Percentiles rank a stretch among this genome's conserved stretches.
Evolutionary conservation across 1,139 yeast species (phyloP).

Genomic region (Nematodospora anomalae): DNA sequence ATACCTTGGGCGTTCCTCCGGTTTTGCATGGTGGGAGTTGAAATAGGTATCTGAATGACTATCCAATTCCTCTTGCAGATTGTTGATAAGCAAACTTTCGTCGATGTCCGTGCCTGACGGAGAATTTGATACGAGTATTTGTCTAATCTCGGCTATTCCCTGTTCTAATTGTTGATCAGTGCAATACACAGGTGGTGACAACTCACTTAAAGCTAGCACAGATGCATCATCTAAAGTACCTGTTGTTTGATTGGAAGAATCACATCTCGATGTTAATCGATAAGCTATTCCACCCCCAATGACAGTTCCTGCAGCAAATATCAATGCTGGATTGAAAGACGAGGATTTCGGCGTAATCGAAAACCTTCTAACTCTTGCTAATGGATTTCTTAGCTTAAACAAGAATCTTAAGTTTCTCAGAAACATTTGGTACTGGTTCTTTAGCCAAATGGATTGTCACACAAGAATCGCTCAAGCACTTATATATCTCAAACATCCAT

Average conservation of each 20-base stretch:
- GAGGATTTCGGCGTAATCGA: not conserved
- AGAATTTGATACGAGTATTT: conserved; percentile 15
- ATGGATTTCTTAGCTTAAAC: not conserved
- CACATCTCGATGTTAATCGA: not conserved
- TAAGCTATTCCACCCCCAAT: not conserved
- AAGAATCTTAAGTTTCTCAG: not conserved
- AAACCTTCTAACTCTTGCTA: not conserved
- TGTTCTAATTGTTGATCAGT: conserved; percentile 18
- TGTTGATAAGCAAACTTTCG: conserved; percentile 14
- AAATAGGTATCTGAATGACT: conserved; percentile 63
- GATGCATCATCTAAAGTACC: conserved; percentile 10
- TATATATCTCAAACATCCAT: no score
- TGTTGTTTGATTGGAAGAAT: not conserved
- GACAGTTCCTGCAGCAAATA: not conserved
- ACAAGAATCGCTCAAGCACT: no score
- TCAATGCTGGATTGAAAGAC: not conserved
- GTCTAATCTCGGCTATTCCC: conserved; percentile 12
- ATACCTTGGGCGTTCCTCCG: conserved; percentile 53
- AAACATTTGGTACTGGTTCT: no score
- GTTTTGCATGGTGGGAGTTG: conserved; percentile 55
- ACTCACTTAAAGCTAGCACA: conserved; percentile 17
- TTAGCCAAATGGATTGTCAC: no score
- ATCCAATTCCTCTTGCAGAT: conserved; percentile 32
- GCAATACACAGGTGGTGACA: conserved; percentile 24
- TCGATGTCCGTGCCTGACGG: conserved; percentile 14